phyloP scores from a whole-genome alignment of 78 protist species.

The Dictyostelium brefeldianum region DNA sequence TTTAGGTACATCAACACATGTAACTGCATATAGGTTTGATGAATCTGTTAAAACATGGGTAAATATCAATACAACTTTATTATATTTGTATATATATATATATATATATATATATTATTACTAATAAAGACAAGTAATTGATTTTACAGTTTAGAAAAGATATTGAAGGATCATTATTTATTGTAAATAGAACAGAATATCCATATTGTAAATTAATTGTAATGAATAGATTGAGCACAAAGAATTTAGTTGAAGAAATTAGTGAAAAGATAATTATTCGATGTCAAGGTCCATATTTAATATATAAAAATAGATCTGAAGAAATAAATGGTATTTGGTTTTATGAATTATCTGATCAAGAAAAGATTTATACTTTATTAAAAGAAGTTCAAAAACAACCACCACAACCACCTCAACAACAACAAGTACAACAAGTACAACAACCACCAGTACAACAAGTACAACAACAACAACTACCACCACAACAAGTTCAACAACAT shows the following conservation, averaged over 20 bases:
- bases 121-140: too few relatives aligned
- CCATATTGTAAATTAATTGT: constrained; percentile 67
- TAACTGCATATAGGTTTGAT: constrained; percentile 59
- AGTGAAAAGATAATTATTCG: constrained; percentile 41
- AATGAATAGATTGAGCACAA: constrained; percentile 62
- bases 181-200: constrained; percentile 48
- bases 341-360: constrained; percentile 53
- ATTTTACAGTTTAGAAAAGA: constrained; percentile 57
- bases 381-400: constrained; percentile 54
- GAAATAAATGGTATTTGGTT: constrained; percentile 77
- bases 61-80: neutral
- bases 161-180: constrained; percentile 74
- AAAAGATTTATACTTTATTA: constrained; percentile 29
- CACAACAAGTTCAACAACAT: neutral
- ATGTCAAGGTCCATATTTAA: constrained; percentile 59
- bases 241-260: constrained; percentile 68
- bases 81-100: too few relatives aligned
- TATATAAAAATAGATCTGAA: constrained; percentile 31
- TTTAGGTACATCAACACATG: constrained; percentile 72
- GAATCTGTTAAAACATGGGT: constrained; percentile 56
- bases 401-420: constrained; percentile 23
- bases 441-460: neutral
- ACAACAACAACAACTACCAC: neutral
- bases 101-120: neutral
- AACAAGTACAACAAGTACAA: constrained; percentile 11